Evolutionary conservation across 208 protist species (phyloP).

Genomic region (Trypanosoma brucei): DNA sequence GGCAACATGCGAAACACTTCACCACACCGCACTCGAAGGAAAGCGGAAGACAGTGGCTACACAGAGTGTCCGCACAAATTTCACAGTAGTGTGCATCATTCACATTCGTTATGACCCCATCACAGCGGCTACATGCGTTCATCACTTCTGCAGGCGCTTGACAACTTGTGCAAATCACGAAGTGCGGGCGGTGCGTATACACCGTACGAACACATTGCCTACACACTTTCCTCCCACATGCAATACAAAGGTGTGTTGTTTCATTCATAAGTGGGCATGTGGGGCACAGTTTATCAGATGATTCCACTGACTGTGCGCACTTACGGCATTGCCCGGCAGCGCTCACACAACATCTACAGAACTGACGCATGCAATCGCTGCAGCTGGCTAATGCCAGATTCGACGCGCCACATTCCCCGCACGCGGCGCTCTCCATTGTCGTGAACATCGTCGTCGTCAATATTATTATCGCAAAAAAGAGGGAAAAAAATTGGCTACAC

Average conservation of each 20-base stretch:
- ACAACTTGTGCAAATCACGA: conserved; percentile 49
- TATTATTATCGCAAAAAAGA: neutral
- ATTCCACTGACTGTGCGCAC: neutral
- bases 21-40: conserved; percentile 72
- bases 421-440: neutral
- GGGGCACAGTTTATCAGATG: conserved; percentile 1
- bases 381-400: conserved; percentile 2
- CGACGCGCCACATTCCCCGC: neutral
- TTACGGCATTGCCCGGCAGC: conserved; percentile 11
- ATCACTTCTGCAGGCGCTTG: conserved; percentile 12
- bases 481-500: neutral
- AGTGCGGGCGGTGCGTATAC: conserved; percentile 34
- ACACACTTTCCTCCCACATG: conserved; percentile 41
- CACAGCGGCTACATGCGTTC: conserved; percentile 57
- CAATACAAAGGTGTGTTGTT: conserved; percentile 33
- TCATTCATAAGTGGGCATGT: conserved; percentile 9
- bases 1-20: conserved; percentile 65
- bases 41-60: conserved; percentile 37
- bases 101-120: conserved; percentile 12
- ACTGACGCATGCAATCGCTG: conserved; percentile 1
- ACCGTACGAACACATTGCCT: conserved; percentile 22
- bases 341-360: conserved; percentile 15
- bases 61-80: conserved; percentile 52
- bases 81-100: conserved; percentile 54
- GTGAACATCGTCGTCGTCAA: neutral